Base-by-base conservation (phyloP, 2,329 filamentous ascomycete species). In the Parascedosporium putredinis region DNA sequence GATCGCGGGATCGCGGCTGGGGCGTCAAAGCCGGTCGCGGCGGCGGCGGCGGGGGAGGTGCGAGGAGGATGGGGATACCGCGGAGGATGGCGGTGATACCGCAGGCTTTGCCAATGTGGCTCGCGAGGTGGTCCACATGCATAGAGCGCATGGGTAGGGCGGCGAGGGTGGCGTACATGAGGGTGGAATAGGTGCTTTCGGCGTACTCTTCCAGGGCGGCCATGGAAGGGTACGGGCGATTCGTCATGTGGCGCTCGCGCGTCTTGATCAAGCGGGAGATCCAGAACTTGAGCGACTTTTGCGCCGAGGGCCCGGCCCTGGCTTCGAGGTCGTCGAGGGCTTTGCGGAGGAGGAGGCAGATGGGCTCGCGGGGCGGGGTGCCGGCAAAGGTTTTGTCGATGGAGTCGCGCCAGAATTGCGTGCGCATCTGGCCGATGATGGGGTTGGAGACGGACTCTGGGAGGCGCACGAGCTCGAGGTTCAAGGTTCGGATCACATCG, bases 371-470 rank as follows among this genome's bases (percentile, higher is more conserved):
- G 1, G 90, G 89, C 1, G 93, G 90, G 1, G 74, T 72, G 27
- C 85, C 86, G 2, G 84, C 75, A 53, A 96, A 84, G 1, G 87
- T 85, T 53, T 84, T 83, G 49, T 84, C 78, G 47, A 98, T 72
- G 4, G 87, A 81, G 58, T 97, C 90, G 46, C 87, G 81, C 87
- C 93, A 97, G 72, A 97, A 97, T 64, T 95, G 88, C 67, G 95
- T 84, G 55, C 93, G 88, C 75, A 97, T 81, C 48, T 83, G 75
- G 46, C 88, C 91, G 53, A 97, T 86, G 3, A 84, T 84, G n/a
- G 86, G 81, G 53, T 86, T 93, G 44, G 87, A 93, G 18, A 93
- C 90, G 10, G 86, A 81, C 67, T 97, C 91, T 51, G 93, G 88
- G 54, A 97, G 85, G 51, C 87, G 80, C 42, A 91, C 87, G 53